These are phyloP conservation scores for Naegleria fowleri DNA, from an alignment of 208 protist species.

Conservation along the genomic window DNA sequence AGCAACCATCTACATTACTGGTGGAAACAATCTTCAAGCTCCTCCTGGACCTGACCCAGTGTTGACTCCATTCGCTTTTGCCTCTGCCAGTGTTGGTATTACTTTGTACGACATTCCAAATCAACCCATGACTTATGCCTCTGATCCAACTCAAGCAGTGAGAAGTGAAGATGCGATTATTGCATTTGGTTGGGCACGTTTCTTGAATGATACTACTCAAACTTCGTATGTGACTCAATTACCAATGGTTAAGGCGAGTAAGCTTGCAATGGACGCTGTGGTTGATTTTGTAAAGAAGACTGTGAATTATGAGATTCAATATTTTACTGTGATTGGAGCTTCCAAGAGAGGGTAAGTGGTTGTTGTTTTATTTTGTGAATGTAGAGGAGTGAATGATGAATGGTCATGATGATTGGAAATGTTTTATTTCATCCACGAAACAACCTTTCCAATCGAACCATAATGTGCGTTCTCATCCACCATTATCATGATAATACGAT, in stretches of 20 bases:
- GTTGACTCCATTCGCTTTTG: neutral
- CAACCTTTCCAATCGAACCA: too few relatives aligned
- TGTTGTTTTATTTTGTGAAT: too few relatives aligned
- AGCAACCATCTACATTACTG: neutral
- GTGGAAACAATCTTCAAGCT: neutral
- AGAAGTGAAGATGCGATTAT: constrained; percentile 48
- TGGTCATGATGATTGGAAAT: too few relatives aligned
- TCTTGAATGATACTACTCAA: constrained; percentile 43
- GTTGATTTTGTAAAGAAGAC: neutral
- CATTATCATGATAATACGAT: too few relatives aligned
- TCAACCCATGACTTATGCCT: constrained; percentile 37
- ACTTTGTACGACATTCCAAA: neutral
- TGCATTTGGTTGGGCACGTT: constrained; percentile 44
- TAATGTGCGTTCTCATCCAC: too few relatives aligned
- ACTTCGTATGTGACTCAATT: constrained; percentile 48
- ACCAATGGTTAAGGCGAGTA: constrained; percentile 55
- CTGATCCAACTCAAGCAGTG: constrained; percentile 29
- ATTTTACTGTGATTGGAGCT: constrained; percentile 14
- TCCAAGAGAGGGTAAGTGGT: neutral
- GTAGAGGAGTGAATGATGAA: too few relatives aligned
- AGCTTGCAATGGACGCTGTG: constrained; percentile 36
- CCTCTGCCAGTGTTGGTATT: neutral
- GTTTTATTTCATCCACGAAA: too few relatives aligned
- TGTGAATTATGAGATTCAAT: neutral
- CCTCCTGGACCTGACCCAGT: neutral